A percentile compares a stretch with the other conserved stretches of the same genome.
Conservation (phyloP, 495 filamentous ascomycete genomes). For the Cudoniella acicularis region DNA sequence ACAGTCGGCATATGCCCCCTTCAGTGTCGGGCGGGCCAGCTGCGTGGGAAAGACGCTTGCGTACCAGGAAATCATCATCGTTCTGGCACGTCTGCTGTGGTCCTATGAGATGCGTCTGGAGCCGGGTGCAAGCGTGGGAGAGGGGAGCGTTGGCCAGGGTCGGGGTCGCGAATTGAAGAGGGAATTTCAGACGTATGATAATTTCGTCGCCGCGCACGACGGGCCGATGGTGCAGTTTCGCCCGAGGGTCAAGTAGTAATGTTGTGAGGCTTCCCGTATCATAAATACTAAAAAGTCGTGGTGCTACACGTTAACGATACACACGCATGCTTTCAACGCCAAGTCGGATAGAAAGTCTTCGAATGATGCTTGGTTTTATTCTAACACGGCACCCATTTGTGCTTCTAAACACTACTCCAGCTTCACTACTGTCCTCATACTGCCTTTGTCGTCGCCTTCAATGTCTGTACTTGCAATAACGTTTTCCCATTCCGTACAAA, state of each 20-base stretch:
- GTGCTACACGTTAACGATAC: too few species aligned
- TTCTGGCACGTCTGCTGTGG: not conserved
- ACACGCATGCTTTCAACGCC: too few species aligned
- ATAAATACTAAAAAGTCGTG: too few species aligned
- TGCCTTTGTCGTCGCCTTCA: constrained; percentile 4
- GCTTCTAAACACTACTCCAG: not conserved
- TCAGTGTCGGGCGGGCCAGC: not conserved
- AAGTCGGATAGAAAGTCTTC: too few species aligned
- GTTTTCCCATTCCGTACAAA: constrained; percentile 39
- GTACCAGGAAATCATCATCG: not conserved
- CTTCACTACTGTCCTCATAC: not conserved
- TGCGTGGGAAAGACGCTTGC: not conserved
- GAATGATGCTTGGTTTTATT: not conserved
- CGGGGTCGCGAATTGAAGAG: not conserved
- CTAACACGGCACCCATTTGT: not conserved
- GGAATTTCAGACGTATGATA: not conserved
- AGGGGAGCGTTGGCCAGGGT: not conserved
- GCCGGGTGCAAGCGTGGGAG: not conserved
- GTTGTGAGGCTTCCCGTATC: too few species aligned
- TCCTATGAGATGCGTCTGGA: not conserved
- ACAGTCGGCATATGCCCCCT: not conserved
- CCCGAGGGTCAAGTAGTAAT: not conserved
- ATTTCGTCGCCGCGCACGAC: not conserved
- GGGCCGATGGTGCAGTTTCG: not conserved
- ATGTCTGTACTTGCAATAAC: constrained; percentile 35